Base-by-base conservation (phyloP, 805 yeast species). In the Kluyveromyces wickerhamii region DNA sequence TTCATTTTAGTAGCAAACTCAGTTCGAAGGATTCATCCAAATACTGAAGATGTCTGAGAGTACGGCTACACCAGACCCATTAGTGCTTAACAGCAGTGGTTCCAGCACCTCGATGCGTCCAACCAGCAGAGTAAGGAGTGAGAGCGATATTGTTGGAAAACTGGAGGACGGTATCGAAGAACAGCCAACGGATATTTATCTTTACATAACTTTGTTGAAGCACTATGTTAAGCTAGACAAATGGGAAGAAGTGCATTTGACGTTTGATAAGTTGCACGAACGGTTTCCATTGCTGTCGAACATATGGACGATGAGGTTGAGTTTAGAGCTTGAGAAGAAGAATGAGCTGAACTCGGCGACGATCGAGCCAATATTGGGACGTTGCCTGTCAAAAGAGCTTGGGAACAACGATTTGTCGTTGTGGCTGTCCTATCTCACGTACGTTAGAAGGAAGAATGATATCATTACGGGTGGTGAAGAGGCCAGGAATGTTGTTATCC, bases 401-500 rank as follows among this genome's bases (percentile, higher is more conserved):
- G 52, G 47, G 27, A 57, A 54, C 13, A 74, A 71, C 34, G 76
- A 80, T 45, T 77, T 86, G 18, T 70, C 71, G 16, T 59, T 89
- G 17, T 89, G 94, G 79, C 66, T 75, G 36, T 60, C 72, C n/a
- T 89, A 89, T 56, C 70, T 92, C 19, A 72, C 71, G 29, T 85
- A 83, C 54, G 85, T 88, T 19, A 74, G 88, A 37, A 66, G 85
- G 31, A 66, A 67, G 35, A 69, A 71, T 36, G 77, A 82, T 48
- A 67, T 80, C 15, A 73, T 80, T 35, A 79, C 87, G 4, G 94
- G 89, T 16, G 92, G 92, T 22, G 94, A 81, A 52, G 77, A 71
- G 42, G 88, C 92, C 0, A 65, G 92, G 43, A 70, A 77, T 8
- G 70, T 73, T 2, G 82, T 88, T 10, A 66, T 79, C 12, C 80